Conservation (phyloP, 441 rosid species). For the Erysimum cheiri region DNA sequence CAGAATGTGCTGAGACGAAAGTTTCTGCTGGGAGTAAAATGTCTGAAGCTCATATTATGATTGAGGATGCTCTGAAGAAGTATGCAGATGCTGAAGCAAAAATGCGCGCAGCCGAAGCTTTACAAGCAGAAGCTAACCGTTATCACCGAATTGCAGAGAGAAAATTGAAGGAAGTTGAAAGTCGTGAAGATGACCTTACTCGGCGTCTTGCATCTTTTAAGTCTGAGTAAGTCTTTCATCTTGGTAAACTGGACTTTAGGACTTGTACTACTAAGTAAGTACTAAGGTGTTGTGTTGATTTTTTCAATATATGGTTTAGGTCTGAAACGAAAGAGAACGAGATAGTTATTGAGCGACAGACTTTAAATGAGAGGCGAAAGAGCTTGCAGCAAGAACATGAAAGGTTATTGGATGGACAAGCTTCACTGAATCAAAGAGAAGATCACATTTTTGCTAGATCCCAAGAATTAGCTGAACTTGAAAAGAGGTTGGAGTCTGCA, state of each 20-base stretch:
- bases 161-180: conserved; percentile 81
- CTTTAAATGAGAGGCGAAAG: conserved; percentile 74
- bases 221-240: conserved; percentile 66
- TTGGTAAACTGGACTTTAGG: conserved; percentile 17
- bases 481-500: conserved; percentile 66
- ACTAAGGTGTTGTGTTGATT: conserved; percentile 15
- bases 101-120: conserved; percentile 67
- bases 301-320: conserved; percentile 49
- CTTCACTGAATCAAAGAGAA: conserved; percentile 83
- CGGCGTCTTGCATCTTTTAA: conserved; percentile 66
- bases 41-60: conserved; percentile 70
- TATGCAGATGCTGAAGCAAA: conserved; percentile 67
- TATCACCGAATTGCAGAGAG: conserved; percentile 80
- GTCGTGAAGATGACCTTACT: conserved; percentile 80
- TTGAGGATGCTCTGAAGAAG: conserved; percentile 77
- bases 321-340: conserved; percentile 86
- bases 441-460: conserved; percentile 70
- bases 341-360: conserved; percentile 65
- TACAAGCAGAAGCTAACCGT: conserved; percentile 72
- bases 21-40: conserved; percentile 74
- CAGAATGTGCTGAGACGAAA: conserved; percentile 89
- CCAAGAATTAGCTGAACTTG: conserved; percentile 65
- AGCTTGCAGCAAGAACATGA: conserved; percentile 80
- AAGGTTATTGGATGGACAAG: conserved; percentile 76
- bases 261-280: conserved; percentile 11